Base-by-base conservation (phyloP, 2,329 filamentous ascomycete species). In the Colletotrichum musicola region DNA sequence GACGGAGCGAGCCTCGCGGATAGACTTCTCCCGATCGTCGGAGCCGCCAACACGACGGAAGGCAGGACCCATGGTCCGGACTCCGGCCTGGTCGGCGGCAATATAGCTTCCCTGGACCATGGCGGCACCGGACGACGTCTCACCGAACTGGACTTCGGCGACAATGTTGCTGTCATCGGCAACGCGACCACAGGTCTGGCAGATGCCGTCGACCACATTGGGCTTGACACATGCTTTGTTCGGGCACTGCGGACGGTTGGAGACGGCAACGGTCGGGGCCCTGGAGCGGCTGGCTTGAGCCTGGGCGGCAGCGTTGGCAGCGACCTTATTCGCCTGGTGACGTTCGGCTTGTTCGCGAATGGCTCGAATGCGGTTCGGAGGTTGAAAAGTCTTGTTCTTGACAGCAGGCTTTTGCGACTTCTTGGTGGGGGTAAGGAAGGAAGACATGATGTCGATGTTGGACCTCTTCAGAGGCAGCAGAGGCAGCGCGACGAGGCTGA, bases 101-200 rank as follows among this genome's bases (percentile, higher is more conserved):
- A 99, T 90, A 76, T 92, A 97, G 71, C 91, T 95, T 78, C 96
- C 96, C 78, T 98, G 94, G 18, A 98, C 94, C 58, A 97, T 88
- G 60, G 95, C 95, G 56, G 93, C 94, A 75, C 96, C 96, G 40
- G 89, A 90, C 0, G 93, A 89, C 30, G 90, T 92, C 82, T 99
- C 95, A 72, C 94, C 94, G 76, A 98, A 99, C 22, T 91, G 91
- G 71, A 98, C 89, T 79, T 99, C 96, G 56, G 94, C 89, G 67
- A 98, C 95, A 71, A 98, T 97, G 76, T 97, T 94, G 77, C 90
- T 91, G 76, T 97, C 92, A 73, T 93, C 91, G 64, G 95, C 89
- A 72, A 97, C 89, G 69, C 89, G 91, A 86, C 94, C 95, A 79
- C 96, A 98, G 54, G 89, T 92, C 70, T 90, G 89, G 81, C 96